phyloP scores from a whole-genome alignment of 768 basidiomycete species.

The Cystobasidium onofrii region DNA sequence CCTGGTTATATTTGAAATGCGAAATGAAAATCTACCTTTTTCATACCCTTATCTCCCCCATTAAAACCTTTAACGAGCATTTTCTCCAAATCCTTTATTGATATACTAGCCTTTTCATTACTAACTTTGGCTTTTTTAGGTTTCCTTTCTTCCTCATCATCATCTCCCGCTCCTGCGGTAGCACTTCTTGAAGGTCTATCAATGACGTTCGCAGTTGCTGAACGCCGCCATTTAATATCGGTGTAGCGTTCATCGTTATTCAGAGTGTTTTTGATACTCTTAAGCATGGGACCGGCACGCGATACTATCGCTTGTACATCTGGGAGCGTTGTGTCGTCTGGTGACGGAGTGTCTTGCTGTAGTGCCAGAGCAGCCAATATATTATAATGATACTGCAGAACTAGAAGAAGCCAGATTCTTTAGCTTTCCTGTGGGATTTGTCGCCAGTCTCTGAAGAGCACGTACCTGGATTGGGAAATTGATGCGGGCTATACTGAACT shows the following conservation, averaged over 20 bases:
- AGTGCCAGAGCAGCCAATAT: slow-evolving; percentile 84
- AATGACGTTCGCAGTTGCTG: slow-evolving; percentile 9
- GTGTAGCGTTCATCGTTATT: not conserved
- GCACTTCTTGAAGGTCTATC: not conserved
- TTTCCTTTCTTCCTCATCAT: not conserved
- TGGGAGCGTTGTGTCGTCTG: slow-evolving; percentile 71
- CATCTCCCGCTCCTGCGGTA: not conserved
- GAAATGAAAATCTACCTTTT: not conserved
- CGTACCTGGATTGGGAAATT: slow-evolving; percentile 64
- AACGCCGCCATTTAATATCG: not conserved
- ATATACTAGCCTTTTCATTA: slow-evolving; percentile 6
- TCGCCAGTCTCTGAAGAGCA: slow-evolving; percentile 6
- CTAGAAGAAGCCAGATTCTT: too few relatives aligned
- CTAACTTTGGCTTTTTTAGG: slow-evolving; percentile 6
- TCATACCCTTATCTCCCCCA: not conserved
- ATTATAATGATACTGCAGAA: slow-evolving; percentile 40
- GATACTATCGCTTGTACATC: not conserved
- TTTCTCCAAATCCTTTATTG: slow-evolving; percentile 15
- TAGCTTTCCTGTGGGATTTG: too few relatives aligned
- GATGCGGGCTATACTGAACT: slow-evolving; percentile 69
- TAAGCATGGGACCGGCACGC: not conserved
- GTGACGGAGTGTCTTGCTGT: slow-evolving; percentile 70
- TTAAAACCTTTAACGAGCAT: slow-evolving; percentile 13
- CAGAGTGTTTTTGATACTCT: not conserved
- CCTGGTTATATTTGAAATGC: too few relatives aligned